phyloP scores from a whole-genome alignment of 805 yeast species.

The Kluyveromyces wickerhamii region DNA sequence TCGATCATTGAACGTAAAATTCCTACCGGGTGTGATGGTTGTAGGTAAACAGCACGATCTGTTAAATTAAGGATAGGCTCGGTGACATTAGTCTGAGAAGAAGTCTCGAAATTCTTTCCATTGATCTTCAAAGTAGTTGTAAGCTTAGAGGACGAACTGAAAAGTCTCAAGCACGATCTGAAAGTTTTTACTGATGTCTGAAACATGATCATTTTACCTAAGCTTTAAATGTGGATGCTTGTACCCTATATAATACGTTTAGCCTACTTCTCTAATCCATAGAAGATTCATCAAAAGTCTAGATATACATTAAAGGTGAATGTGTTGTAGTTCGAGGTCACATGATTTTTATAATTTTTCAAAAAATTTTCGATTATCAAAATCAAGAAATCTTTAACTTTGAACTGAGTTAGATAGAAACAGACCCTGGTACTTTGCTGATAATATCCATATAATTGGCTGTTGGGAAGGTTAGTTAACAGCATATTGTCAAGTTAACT shows the following conservation, averaged over 20 bases:
- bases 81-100: constrained; percentile 72
- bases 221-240: too few relatives aligned
- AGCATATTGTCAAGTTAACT: too few relatives aligned
- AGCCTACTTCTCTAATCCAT: too few relatives aligned
- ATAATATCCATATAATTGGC: too few relatives aligned
- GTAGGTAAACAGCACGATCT: constrained; percentile 63
- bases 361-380: background rate
- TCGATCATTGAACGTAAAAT: constrained; percentile 73
- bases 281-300: too few relatives aligned
- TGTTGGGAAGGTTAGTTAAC: too few relatives aligned
- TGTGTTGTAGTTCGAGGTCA: too few relatives aligned
- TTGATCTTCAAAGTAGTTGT: constrained; percentile 33
- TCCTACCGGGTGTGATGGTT: constrained; percentile 82
- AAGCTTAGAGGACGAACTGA: background rate
- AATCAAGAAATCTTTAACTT: background rate
- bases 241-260: too few relatives aligned
- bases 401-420: too few relatives aligned
- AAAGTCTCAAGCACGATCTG: constrained; percentile 1
- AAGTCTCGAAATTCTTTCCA: constrained; percentile 48
- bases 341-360: too few relatives aligned
- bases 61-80: constrained; percentile 60
- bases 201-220: background rate
- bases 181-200: background rate
- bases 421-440: too few relatives aligned
- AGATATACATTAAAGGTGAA: too few relatives aligned